Evolutionary conservation across 768 basidiomycete genomes (phyloP).

Genomic region (Krasilnikovozyma curviuscula): DNA sequence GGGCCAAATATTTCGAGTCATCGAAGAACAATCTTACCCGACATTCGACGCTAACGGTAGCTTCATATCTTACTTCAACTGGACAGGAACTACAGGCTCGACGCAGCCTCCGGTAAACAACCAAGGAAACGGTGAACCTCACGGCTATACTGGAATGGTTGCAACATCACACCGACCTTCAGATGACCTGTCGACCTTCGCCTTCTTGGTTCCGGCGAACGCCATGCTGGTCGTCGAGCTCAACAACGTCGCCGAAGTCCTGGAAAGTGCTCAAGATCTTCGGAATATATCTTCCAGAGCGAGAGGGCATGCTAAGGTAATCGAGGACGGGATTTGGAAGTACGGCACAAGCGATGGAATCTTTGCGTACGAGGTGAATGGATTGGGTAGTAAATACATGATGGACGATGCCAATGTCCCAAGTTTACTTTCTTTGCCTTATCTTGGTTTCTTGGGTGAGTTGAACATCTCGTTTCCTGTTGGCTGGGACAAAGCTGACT

Average conservation of each 20-base stretch:
- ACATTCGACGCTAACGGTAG: slow-evolving; percentile 50
- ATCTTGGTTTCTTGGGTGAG: slow-evolving; percentile 45
- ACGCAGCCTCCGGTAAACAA: slow-evolving; percentile 47
- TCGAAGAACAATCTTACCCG: slow-evolving; percentile 53
- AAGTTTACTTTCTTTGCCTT: slow-evolving; percentile 61
- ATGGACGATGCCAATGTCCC: slow-evolving; percentile 80
- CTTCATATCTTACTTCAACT: slow-evolving; percentile 59
- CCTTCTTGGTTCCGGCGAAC: slow-evolving; percentile 59
- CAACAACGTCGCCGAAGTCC: slow-evolving; percentile 38
- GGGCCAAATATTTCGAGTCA: slow-evolving; percentile 52
- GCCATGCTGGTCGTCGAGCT: slow-evolving; percentile 66
- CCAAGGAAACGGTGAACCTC: slow-evolving; percentile 54
- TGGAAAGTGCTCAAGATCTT: slow-evolving; percentile 34
- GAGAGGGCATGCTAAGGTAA: not conserved
- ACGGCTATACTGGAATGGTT: slow-evolving; percentile 51
- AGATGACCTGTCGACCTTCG: slow-evolving; percentile 50
- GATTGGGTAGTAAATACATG: slow-evolving; percentile 49
- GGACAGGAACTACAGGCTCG: slow-evolving; percentile 51
- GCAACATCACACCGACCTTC: slow-evolving; percentile 61
- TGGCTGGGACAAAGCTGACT: too few relatives aligned
- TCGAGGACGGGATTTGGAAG: slow-evolving; percentile 10
- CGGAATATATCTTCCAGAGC: not conserved
- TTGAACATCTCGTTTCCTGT: too few relatives aligned
- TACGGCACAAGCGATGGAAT: slow-evolving; percentile 39
- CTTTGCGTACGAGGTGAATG: slow-evolving; percentile 26